Evolutionary conservation across 73 alveolate species (phyloP), one percentile per base, ranked within the genome.

Genomic region (Blepharisma stoltei): DNA sequence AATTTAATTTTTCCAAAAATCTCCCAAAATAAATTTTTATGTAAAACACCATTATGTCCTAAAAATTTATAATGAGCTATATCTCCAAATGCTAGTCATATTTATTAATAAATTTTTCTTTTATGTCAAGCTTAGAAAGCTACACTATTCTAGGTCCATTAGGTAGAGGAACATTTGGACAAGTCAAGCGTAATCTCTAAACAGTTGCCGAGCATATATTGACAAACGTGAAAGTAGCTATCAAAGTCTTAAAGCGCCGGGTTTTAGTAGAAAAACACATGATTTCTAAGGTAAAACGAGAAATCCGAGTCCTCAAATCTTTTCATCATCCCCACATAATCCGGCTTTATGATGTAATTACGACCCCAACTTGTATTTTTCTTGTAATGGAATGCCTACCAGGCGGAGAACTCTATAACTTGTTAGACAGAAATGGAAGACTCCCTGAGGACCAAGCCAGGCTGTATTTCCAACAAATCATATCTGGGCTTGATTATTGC

Each of bases 141-240:
- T 90, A 90, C 77, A 49, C 82, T 41, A 71, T 90, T 48, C 73
- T 71, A 60, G 77, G 89, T 37, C 88, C 97, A 20, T 73, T 94
- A 81, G 98, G 98, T 21, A 94, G 84, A 69, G 98, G 98, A 20
- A 87, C 98, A 9, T 94, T 94, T 77, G 98, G 97, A 55, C 91
- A 94, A 86, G 98, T 90, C 5, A 81, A 84, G 76, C 60, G 96
- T 89, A 90, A 83, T 55, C 6, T 11, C 18, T 6, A 54, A 41
- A 46, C 77, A 86, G 94, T 68, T 23, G 94, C 90, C 2, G 54
- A 69, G 0, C 88, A 92, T 60, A 94, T 87, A 81, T 71, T 89
- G 45, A 90, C 93, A 20, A 77, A 81, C 41, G 86, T 82, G 50
- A 86, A 88, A 66, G 95, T 89, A 2, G 96, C 98, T 14, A 88